phyloP scores from a whole-genome alignment of 2,329 filamentous ascomycete genomes.

The Cladosporium halotolerans region DNA sequence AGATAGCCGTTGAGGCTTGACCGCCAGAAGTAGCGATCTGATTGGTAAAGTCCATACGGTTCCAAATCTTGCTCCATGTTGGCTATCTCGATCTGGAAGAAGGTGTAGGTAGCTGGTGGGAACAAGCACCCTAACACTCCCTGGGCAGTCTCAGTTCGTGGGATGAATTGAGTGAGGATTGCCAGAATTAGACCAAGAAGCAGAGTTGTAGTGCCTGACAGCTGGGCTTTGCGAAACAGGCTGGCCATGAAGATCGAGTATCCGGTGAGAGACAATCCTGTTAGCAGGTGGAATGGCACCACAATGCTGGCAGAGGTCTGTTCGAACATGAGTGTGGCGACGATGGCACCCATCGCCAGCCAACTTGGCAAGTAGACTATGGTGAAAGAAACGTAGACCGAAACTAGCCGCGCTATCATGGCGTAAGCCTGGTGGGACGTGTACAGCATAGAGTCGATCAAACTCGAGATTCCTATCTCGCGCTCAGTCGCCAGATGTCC shows the following conservation, averaged over 20 bases:
- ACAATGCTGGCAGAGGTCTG: conserved; percentile 39
- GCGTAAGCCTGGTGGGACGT: conserved; percentile 67
- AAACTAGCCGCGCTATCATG: conserved; percentile 67
- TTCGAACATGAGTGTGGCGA: conserved; percentile 53
- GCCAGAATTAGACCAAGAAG: conserved; percentile 69
- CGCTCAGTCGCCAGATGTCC: conserved; percentile 81
- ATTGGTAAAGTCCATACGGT: conserved; percentile 53
- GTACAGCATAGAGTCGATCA: conserved; percentile 89
- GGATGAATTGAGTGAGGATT: conserved; percentile 77
- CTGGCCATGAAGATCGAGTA: conserved; percentile 75
- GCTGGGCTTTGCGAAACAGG: conserved; percentile 80
- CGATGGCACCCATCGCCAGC: conserved; percentile 68
- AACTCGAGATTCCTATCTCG: conserved; percentile 77
- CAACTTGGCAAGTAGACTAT: conserved; percentile 75
- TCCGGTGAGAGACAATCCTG: conserved; percentile 69
- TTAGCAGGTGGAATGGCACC: conserved; percentile 61
- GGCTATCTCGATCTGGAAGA: conserved; percentile 65
- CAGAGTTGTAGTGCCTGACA: conserved; percentile 74
- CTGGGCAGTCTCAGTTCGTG: conserved; percentile 53
- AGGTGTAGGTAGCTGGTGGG: conserved; percentile 76
- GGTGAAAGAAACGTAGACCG: conserved; percentile 74
- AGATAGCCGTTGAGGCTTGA: conserved; percentile 65
- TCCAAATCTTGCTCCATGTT: conserved; percentile 59
- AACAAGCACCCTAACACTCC: conserved; percentile 67
- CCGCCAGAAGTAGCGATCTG: conserved; percentile 54